A percentile compares a stretch with the other conserved stretches of the same genome.
These are phyloP conservation scores for Aspergillus luchuensis DNA, from an alignment of 2,329 filamentous ascomycete species.

Conservation along the genomic window DNA sequence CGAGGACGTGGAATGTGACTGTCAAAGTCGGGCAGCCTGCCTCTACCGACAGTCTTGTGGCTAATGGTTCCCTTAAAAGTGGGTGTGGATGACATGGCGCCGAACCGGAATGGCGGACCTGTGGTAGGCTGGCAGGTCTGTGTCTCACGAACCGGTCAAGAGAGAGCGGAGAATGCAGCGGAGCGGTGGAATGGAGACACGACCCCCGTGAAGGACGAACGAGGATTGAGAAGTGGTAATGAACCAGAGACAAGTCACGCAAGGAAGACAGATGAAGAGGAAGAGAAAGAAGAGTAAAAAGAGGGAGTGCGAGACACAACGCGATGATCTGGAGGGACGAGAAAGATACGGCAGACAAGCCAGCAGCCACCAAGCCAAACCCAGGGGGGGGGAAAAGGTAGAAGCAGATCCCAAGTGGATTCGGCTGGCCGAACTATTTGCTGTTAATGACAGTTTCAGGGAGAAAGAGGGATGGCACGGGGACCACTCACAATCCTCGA, in stretches of 20 bases:
- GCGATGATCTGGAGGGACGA: slow-evolving; percentile 18
- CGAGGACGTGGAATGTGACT: slow-evolving; percentile 64
- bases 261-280: slow-evolving; percentile 15
- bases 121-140: slow-evolving; percentile 13
- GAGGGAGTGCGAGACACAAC: slow-evolving; percentile 6
- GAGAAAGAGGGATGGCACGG: slow-evolving; percentile 1
- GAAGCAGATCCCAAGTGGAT: slow-evolving; percentile 13
- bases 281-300: slow-evolving; percentile 20
- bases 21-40: slow-evolving; percentile 55
- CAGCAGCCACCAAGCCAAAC: too few relatives aligned
- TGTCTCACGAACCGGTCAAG: slow-evolving; percentile 26
- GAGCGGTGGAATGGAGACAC: slow-evolving; percentile 10
- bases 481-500: slow-evolving; percentile 6
- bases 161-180: slow-evolving; percentile 19
- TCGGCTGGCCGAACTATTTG: slow-evolving; percentile 24
- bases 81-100: slow-evolving; percentile 58
- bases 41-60: slow-evolving; percentile 55
- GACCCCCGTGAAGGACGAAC: not conserved
- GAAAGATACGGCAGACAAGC: slow-evolving; percentile 27
- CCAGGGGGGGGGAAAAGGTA: not conserved
- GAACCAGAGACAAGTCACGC: slow-evolving; percentile 5
- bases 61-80: slow-evolving; percentile 61
- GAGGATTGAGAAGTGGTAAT: slow-evolving; percentile 4
- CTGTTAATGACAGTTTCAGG: slow-evolving; percentile 15
- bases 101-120: slow-evolving; percentile 9